Percentiles rank a stretch among this genome's conserved stretches.
These are phyloP conservation scores for Psilocybe cyanescens DNA, from an alignment of 768 basidiomycete species.

Conservation along the genomic window DNA sequence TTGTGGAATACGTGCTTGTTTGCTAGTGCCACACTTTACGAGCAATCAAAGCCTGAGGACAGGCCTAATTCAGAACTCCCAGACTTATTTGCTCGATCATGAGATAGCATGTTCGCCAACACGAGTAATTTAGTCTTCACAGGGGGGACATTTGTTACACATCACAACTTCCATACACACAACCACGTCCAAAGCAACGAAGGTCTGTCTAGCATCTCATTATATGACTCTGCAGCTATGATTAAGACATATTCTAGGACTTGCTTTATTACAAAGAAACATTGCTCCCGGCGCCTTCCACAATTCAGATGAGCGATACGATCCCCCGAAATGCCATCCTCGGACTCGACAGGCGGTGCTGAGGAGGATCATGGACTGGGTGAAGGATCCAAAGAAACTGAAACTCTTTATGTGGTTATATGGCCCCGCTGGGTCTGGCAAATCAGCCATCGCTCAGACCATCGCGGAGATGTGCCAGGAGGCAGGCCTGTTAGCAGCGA, in stretches of 20 bases:
- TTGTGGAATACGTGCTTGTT: too few relatives aligned
- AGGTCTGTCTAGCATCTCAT: not conserved
- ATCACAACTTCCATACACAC: not conserved
- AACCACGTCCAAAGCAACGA: not conserved
- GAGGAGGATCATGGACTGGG: conserved; percentile 14
- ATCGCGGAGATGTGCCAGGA: conserved; percentile 17
- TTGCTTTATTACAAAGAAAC: conserved; percentile 5
- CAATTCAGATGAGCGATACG: conserved; percentile 13
- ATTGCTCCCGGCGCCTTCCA: conserved; percentile 15
- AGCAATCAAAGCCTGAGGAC: too few relatives aligned
- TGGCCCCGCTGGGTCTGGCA: conserved; percentile 21
- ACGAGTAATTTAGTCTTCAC: not conserved
- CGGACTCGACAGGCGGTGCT: conserved; percentile 16
- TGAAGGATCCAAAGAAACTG: not conserved
- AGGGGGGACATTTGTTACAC: not conserved
- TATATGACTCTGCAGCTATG: too few relatives aligned
- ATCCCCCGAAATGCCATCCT: conserved; percentile 19
- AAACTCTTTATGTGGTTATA: conserved; percentile 17
- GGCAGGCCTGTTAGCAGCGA: conserved; percentile 1
- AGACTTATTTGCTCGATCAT: too few relatives aligned
- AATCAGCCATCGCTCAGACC: conserved; percentile 22
- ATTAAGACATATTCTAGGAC: not conserved
- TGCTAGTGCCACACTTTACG: too few relatives aligned
- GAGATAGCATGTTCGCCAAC: not conserved
- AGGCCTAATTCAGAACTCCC: too few relatives aligned